Evolutionary conservation across 176 grass and related monocot species (phyloP), one percentile per base, ranked within the genome.

Genomic region (Zizania latifolia): DNA sequence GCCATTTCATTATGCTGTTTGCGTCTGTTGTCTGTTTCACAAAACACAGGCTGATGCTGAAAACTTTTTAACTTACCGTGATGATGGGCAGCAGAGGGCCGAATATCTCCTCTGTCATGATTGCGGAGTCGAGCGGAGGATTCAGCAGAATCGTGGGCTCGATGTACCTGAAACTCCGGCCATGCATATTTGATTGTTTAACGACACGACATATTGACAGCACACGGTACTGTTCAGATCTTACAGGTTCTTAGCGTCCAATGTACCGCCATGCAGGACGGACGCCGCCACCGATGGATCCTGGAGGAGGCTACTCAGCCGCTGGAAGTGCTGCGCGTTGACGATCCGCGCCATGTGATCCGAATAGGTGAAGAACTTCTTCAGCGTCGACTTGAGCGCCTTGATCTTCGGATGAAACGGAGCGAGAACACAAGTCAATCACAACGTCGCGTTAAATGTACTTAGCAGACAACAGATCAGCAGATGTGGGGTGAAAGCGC

Each of bases 101-200:
- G 64, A 98, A 98, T 4, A 98, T 98, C 86, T 98, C 91, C 72
- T 94, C 94, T 21, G 71, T 92, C 94, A 98, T 98, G 74, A 98
- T 88, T 67, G 73, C 91, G 0, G 91, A 83, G 82, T 98, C 91
- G 15, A 98, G 60, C 40, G 94, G 94, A 15, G 94, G 94, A 82
- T 98, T 81, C 46, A 94, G 40, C 79, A 98, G 70, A 78, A 98
- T 90, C 5, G 94, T 98, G 10, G 95, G 95, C 73, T 92, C 95
- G 21, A 99, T 94, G 70, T 67, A 86, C 86, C 95, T 99, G 58
- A 17, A 32, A 14, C n/a, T n/a, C n/a, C n/a, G n/a, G n/a, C n/a
- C n/a, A n/a, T n/a, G n/a, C n/a, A n/a, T n/a, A n/a, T n/a, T n/a
- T n/a, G n/a, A n/a, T n/a, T 39, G 21, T 36, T 1, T 22, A 10